A percentile compares a stretch with the other conserved stretches of the same genome.
Conservation (phyloP, 345 rosid genomes). For the Syzygium aqueum region DNA sequence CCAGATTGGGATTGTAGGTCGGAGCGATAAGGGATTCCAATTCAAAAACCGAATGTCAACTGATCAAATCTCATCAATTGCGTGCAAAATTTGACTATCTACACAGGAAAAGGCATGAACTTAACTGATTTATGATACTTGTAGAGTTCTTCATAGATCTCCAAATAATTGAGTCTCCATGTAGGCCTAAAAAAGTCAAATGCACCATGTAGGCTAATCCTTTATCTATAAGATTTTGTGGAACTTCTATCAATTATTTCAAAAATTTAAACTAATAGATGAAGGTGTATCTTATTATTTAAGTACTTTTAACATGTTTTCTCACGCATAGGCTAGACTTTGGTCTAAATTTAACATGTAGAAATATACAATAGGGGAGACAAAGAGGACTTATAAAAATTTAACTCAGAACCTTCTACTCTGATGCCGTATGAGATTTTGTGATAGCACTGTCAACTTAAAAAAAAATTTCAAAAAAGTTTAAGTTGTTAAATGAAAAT, state of each 20-base stretch:
- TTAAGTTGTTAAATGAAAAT: no score
- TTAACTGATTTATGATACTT: no score
- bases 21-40: not conserved
- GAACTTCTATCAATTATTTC: no score
- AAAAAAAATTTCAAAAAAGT: not conserved
- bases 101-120: not conserved
- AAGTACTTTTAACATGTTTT: not conserved
- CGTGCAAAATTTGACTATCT: not conserved
- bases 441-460: not conserved
- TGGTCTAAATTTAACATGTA: not conserved
- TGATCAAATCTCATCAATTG: not conserved
- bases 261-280: no score
- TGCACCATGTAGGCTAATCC: no score
- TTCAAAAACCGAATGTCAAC: not conserved
- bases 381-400: not conserved
- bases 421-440: not conserved
- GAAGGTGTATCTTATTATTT: not conserved
- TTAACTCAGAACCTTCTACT: accelerated
- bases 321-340: not conserved
- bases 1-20: not conserved
- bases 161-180: not conserved
- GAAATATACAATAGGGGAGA: not conserved
- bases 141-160: no score
- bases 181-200: no score
- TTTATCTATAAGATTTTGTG: no score